Evolutionary conservation across 805 yeast species (phyloP), one percentile per base, ranked within the genome.

Genomic region (Cyberlindnera mrakii): DNA sequence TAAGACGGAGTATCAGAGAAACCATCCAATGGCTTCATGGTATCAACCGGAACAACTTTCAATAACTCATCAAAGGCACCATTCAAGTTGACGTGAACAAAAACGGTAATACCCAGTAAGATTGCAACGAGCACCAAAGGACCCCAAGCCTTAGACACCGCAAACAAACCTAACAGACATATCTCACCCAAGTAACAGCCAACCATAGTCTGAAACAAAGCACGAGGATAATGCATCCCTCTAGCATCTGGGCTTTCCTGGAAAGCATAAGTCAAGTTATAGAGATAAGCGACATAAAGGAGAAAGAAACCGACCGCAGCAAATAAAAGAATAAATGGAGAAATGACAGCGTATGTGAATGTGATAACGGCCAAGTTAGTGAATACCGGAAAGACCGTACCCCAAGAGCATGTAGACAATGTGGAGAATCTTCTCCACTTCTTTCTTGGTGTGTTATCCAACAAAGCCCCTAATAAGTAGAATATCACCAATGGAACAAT

Each of bases 141-240:
- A 36, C 96, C 98, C 96, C 96, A 91, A 34, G 95, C 84, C 70
- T 87, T 87, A 48, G 95, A 89, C 43, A 91, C 95, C 15, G 78
- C 85, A 60, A 88, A 90, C 43, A 93, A 64, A 43, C 96, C 97
- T 42, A 93, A 60, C 49, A 93, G 55, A 69, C 96, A 87, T 18
- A 89, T 65, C 64, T 91, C 90, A 33, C 96, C 96, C 36, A 91
- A 62, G 62, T 91, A 91, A 35, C 93, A 63, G 45, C 99, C 99
- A 32, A 82, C 81, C 60, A 91, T 74, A 1, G 95, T 82, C 66
- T 91, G 97, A 69, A 80, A 85, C 41, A 91, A 63, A 2, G 97
- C 96, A 48, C 87, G 77, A 48, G 96, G 93, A 60, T 89, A 93
- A 67, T 83, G 82, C 39, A 72, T 66, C 41, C 99, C 99, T 57